A percentile compares a stretch with the other conserved stretches of the same genome.
These are phyloP conservation scores for Lichtheimia ramosa DNA, from an alignment of 371 early-diverging fungal genomes.

Conservation along the genomic window DNA sequence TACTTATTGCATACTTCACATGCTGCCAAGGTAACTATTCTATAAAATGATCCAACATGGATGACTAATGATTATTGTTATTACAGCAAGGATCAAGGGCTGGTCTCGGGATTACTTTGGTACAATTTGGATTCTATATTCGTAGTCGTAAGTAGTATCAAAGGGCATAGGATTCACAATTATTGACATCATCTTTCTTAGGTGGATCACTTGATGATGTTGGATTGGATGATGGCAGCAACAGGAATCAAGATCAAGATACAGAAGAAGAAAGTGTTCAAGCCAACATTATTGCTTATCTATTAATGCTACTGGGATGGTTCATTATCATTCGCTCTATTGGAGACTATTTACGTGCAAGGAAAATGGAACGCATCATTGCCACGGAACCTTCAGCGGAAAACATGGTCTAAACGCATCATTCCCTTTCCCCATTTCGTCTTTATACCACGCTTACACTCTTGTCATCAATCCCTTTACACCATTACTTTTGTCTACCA, in stretches of 20 bases:
- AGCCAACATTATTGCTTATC: slow-evolving; percentile 40
- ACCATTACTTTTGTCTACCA: too few species aligned
- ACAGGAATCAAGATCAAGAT: slow-evolving; percentile 19
- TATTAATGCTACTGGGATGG: slow-evolving; percentile 62
- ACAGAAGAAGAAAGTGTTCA: slow-evolving; percentile 19
- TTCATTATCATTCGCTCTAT: slow-evolving; percentile 57
- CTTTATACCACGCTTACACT: too few species aligned
- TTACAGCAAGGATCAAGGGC: slow-evolving; percentile 58
- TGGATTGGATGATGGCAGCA: slow-evolving; percentile 26
- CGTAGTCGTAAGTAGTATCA: slow-evolving; percentile 41
- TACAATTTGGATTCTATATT: slow-evolving; percentile 57
- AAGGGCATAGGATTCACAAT: not conserved
- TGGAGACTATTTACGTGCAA: slow-evolving; percentile 47
- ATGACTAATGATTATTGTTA: not conserved
- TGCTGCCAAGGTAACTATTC: slow-evolving; percentile 55
- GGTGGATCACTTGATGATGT: slow-evolving; percentile 50
- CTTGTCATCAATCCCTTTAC: too few species aligned
- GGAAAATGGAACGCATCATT: slow-evolving; percentile 38
- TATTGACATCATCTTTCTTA: slow-evolving; percentile 19
- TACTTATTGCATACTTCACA: slow-evolving; percentile 68
- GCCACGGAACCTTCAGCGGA: slow-evolving; percentile 33
- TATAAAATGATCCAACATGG: too few species aligned
- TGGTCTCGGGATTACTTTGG: slow-evolving; percentile 61
- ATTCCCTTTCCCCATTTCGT: too few species aligned
- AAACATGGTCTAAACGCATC: slow-evolving; percentile 18